Conservation (phyloP, 2,329 filamentous ascomycete genomes). For the Botrytis pseudocinerea region DNA sequence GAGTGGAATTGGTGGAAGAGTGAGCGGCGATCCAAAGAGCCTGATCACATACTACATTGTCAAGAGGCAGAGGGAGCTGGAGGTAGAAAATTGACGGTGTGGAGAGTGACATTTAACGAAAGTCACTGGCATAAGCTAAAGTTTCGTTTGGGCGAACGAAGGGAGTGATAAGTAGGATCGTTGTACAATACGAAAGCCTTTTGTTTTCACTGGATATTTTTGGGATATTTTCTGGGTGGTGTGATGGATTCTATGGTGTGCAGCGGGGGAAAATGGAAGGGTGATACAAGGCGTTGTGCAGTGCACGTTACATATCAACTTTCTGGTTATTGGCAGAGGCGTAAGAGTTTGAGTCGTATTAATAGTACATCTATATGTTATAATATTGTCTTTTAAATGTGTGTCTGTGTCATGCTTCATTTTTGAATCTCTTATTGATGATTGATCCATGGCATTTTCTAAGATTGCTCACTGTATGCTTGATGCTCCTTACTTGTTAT, state of each 20-base stretch:
- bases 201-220: conserved; percentile 9
- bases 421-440: background rate
- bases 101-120: background rate
- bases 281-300: conserved; percentile 10
- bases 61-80: conserved; percentile 61
- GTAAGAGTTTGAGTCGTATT: background rate
- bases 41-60: conserved; percentile 81
- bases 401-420: too few relatives aligned
- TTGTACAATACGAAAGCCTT: conserved; percentile 5
- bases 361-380: background rate
- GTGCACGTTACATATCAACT: background rate
- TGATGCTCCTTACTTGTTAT: background rate
- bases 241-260: conserved; percentile 14
- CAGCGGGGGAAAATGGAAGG: conserved; percentile 1
- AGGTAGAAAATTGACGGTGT: conserved; percentile 16
- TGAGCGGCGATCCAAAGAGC: conserved; percentile 72
- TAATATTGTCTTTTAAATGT: conserved; percentile 1
- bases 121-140: conserved; percentile 15
- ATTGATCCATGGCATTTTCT: background rate
- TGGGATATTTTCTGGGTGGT: conserved; percentile 17
- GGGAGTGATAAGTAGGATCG: background rate
- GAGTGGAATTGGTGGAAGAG: conserved; percentile 58
- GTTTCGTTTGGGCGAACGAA: background rate
- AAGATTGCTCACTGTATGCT: background rate
- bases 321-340: conserved; percentile 12